Percentiles rank a stretch among this genome's conserved stretches.
Evolutionary conservation across 1,284 basidiomycete genomes (phyloP).

Genomic region (Melampsora americana): DNA sequence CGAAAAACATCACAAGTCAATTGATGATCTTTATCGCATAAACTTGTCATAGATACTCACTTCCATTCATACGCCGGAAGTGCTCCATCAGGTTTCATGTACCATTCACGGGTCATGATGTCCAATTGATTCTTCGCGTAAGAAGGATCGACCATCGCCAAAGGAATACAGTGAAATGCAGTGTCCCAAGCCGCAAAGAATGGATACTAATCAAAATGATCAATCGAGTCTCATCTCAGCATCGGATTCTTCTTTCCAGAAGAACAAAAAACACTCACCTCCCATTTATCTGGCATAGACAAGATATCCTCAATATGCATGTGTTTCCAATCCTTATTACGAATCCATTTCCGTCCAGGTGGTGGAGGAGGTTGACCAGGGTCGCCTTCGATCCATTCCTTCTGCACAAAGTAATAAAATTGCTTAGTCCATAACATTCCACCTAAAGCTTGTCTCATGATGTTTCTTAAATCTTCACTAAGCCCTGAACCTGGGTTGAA

Average conservation of each 20-base stretch:
- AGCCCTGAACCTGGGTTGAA: slow-evolving; percentile 67
- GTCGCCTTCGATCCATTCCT: slow-evolving; percentile 93
- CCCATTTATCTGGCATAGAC: slow-evolving; percentile 99
- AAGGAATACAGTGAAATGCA: slow-evolving; percentile 95
- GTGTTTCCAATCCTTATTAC: slow-evolving; percentile 93
- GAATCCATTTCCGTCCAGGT: slow-evolving; percentile 75
- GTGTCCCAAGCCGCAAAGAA: slow-evolving; percentile 69
- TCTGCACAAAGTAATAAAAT: slow-evolving; percentile 91
- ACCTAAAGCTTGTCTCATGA: slow-evolving; percentile 92
- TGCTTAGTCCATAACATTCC: slow-evolving; percentile 99
- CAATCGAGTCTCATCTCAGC: slow-evolving; percentile 1
- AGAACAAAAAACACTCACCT: slow-evolving; percentile 68
- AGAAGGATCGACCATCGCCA: slow-evolving; percentile 87
- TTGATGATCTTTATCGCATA: neutral
- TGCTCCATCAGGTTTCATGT: slow-evolving; percentile 93
- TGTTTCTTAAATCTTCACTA: slow-evolving; percentile 85
- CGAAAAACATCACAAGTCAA: slow-evolving; percentile 49
- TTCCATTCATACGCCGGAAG: slow-evolving; percentile 99
- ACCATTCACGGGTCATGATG: slow-evolving; percentile 94
- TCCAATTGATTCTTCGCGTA: slow-evolving; percentile 98
- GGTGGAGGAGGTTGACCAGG: slow-evolving; percentile 91
- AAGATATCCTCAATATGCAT: slow-evolving; percentile 91
- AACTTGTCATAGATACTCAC: slow-evolving; percentile 60
- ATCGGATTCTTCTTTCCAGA: slow-evolving; percentile 14
- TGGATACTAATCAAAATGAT: slow-evolving; percentile 46